Conservation (phyloP, 768 basidiomycete genomes). For the Termitomyces sp. region DNA sequence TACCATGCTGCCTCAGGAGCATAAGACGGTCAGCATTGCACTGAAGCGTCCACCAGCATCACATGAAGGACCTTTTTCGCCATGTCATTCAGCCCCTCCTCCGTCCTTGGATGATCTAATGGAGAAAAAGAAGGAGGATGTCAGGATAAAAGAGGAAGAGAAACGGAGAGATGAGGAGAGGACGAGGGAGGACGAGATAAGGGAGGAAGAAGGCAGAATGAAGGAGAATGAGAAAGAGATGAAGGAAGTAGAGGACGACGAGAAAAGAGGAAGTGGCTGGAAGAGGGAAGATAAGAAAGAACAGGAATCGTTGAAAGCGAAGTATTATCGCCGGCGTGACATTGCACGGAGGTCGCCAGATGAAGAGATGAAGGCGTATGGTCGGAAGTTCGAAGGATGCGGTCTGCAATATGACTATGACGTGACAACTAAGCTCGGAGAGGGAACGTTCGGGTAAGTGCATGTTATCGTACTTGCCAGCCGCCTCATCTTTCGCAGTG, state of each 20-base stretch:
- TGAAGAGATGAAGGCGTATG: slow-evolving; percentile 65
- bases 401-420: slow-evolving; percentile 73
- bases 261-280: background rate
- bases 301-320: slow-evolving; percentile 13
- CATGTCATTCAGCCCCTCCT: slow-evolving; percentile 22
- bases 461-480: slow-evolving; percentile 2
- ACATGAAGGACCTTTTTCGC: slow-evolving; percentile 38
- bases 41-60: slow-evolving; percentile 41
- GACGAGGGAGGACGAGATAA: background rate
- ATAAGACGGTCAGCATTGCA: slow-evolving; percentile 35
- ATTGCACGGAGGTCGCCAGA: slow-evolving; percentile 48
- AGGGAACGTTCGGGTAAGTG: slow-evolving; percentile 93
- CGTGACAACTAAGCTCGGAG: slow-evolving; percentile 82
- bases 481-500: slow-evolving; percentile 37
- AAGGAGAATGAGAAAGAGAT: background rate
- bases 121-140: slow-evolving; percentile 6
- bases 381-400: slow-evolving; percentile 62
- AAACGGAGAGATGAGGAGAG: slow-evolving; percentile 4
- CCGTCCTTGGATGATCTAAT: slow-evolving; percentile 9
- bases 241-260: background rate
- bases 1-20: slow-evolving; percentile 22
- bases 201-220: background rate
- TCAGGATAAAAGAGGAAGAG: slow-evolving; percentile 1
- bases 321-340: slow-evolving; percentile 30
- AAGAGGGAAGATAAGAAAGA: slow-evolving; percentile 16